Conservation (phyloP, 2,329 filamentous ascomycete genomes). For the Trichoderma atrobrunneum region DNA sequence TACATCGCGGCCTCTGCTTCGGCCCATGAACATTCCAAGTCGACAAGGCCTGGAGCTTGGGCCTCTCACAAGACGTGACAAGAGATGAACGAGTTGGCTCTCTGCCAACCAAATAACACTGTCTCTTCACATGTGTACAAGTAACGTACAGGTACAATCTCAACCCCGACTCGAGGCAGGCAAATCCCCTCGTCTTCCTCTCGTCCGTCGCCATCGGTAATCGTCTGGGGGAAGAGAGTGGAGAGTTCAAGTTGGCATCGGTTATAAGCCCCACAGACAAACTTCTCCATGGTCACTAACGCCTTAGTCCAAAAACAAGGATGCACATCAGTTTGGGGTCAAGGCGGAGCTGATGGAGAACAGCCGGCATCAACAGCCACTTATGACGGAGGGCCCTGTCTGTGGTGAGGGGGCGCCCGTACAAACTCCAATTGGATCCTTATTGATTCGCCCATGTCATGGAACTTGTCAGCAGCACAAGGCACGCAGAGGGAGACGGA, state of each 20-base stretch:
- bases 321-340: constrained; percentile 15
- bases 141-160: not conserved
- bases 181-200: not conserved
- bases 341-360: constrained; percentile 13
- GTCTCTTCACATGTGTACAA: not conserved
- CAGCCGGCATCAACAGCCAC: not conserved
- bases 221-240: not conserved
- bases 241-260: not conserved
- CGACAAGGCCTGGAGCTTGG: not conserved
- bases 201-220: constrained; percentile 1
- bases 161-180: not conserved
- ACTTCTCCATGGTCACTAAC: not conserved
- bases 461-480: not conserved
- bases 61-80: not conserved
- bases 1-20: not conserved
- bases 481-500: not conserved
- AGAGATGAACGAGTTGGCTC: not conserved
- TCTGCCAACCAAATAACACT: not conserved
- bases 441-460: not conserved
- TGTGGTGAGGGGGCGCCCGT: not conserved
- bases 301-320: not conserved
- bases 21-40: not conserved
- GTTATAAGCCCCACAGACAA: constrained; percentile 1
- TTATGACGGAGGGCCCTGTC: constrained; percentile 3
- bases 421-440: not conserved